phyloP scores from a whole-genome alignment of 1,139 yeast genomes.

The Suhomyces wounanorum region DNA sequence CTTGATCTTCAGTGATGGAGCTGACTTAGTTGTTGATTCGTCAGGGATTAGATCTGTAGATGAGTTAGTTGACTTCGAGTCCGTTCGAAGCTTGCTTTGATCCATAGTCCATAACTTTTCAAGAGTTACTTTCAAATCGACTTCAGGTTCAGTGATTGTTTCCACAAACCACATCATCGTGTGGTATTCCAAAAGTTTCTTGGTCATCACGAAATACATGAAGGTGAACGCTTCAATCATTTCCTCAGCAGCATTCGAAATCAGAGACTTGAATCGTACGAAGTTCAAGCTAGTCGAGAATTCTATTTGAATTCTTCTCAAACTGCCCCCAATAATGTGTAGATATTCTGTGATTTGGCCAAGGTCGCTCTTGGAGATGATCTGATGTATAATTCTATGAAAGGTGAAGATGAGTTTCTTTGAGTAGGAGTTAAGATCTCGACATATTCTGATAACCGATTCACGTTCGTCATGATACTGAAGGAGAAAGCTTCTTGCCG shows the following conservation, averaged over 20 bases:
- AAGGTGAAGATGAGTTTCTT: constrained; percentile 42
- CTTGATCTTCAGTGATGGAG: neutral
- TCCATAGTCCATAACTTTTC: neutral
- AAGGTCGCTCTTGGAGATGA: constrained; percentile 10
- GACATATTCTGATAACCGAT: constrained; percentile 34
- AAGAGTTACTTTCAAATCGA: neutral
- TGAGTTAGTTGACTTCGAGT: neutral
- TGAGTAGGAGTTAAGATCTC: constrained; percentile 41
- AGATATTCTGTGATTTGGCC: constrained; percentile 21
- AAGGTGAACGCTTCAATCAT: constrained; percentile 43
- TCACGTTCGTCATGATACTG: constrained; percentile 36
- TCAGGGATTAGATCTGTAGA: neutral
- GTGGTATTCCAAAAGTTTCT: constrained; percentile 20
- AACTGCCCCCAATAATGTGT: constrained; percentile 16
- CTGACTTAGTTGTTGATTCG: neutral
- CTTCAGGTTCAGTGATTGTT: neutral
- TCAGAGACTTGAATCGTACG: constrained; percentile 23
- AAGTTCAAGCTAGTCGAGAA: constrained; percentile 16
- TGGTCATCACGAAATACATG: constrained; percentile 26
- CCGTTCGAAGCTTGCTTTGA: neutral
- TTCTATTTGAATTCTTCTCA: constrained; percentile 5
- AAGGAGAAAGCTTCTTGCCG: constrained; percentile 17
- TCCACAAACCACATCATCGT: constrained; percentile 18
- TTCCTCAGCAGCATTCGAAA: constrained; percentile 37
- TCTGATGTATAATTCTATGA: constrained; percentile 27